phyloP scores from a whole-genome alignment of 805 yeast genomes.

The Torulaspora indica region DNA sequence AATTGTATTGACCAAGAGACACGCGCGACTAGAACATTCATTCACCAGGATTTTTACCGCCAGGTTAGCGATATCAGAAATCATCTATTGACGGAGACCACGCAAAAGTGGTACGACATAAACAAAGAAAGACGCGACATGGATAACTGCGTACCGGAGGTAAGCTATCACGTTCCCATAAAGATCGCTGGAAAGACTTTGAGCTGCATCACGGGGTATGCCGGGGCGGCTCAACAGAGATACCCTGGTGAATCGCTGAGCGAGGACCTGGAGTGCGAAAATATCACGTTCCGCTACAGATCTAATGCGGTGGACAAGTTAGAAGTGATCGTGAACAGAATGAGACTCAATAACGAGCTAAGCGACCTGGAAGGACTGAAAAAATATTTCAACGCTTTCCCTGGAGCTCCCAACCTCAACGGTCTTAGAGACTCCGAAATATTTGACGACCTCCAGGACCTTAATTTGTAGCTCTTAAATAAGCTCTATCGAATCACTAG shows the following conservation, averaged over 20 bases:
- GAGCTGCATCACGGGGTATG: constrained; percentile 38
- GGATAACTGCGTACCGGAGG: constrained; percentile 50
- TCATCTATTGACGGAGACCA: constrained; percentile 62
- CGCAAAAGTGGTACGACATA: constrained; percentile 86
- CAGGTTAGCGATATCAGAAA: constrained; percentile 62
- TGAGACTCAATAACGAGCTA: constrained; percentile 61
- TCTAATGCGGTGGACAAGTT: constrained; percentile 38
- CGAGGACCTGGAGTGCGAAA: constrained; percentile 41
- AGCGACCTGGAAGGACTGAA: constrained; percentile 65
- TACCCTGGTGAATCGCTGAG: constrained; percentile 32
- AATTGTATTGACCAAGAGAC: constrained; percentile 79
- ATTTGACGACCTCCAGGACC: constrained; percentile 54
- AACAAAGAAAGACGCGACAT: constrained; percentile 80
- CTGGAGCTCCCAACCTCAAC: constrained; percentile 69
- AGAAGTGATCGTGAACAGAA: constrained; percentile 60
- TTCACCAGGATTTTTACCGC: constrained; percentile 79
- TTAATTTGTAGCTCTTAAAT: constrained; percentile 2
- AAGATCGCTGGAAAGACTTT: constrained; percentile 33
- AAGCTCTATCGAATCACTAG: not conserved
- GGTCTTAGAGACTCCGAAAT: constrained; percentile 69
- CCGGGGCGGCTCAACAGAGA: constrained; percentile 34
- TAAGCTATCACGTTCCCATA: constrained; percentile 45
- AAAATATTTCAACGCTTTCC: constrained; percentile 63
- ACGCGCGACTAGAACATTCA: constrained; percentile 65
- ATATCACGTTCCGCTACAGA: constrained; percentile 40